Evolutionary conservation across 2,329 filamentous ascomycete species (phyloP).

Genomic region (Ceratocystis destructans): DNA sequence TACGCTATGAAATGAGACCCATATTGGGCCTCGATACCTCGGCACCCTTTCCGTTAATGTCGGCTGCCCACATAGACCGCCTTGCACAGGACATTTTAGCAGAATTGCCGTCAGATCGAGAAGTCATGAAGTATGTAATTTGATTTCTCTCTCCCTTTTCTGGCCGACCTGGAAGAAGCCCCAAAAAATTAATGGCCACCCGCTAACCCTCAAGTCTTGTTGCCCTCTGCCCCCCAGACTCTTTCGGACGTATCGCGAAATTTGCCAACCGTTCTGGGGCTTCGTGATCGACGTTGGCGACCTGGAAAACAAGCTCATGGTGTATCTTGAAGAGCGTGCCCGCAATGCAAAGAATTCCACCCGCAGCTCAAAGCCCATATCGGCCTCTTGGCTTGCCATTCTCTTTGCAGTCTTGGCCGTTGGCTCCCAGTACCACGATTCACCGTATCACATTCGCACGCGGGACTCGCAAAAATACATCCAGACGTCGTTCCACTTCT

Average conservation of each 20-base stretch:
- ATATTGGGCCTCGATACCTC: conserved; percentile 53
- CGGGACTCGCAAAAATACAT: conserved; percentile 47
- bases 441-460: conserved; percentile 47
- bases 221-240: conserved; percentile 31
- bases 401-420: conserved; percentile 52
- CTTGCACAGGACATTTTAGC: conserved; percentile 47
- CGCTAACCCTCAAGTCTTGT: conserved; percentile 7
- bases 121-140: conserved; percentile 48
- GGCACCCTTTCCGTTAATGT: conserved; percentile 55
- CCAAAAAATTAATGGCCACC: not conserved
- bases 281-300: conserved; percentile 54
- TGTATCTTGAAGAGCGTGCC: conserved; percentile 50
- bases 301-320: conserved; percentile 49
- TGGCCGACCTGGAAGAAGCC: not conserved
- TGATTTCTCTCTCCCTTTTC: conserved; percentile 13
- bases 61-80: conserved; percentile 44
- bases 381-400: conserved; percentile 52
- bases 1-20: conserved; percentile 51
- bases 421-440: conserved; percentile 53
- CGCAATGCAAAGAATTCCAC: conserved; percentile 37
- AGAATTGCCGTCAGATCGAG: conserved; percentile 49
- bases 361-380: conserved; percentile 38
- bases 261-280: conserved; percentile 54
- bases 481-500: conserved; percentile 51
- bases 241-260: conserved; percentile 53